phyloP scores from a whole-genome alignment of 2,329 filamentous ascomycete genomes.

The Daldinia sp. region DNA sequence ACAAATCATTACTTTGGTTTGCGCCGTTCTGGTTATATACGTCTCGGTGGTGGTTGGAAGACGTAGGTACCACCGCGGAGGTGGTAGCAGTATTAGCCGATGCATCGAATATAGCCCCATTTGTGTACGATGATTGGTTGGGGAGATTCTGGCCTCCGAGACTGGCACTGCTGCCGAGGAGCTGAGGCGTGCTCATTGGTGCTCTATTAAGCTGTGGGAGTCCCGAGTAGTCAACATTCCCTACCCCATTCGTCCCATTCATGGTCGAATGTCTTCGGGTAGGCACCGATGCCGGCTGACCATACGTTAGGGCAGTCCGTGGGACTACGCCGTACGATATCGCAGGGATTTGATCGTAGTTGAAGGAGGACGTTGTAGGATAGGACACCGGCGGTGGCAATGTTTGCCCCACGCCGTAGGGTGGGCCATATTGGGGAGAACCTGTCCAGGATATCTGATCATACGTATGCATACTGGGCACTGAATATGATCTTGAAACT shows the following conservation, averaged over 20 bases:
- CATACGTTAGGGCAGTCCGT: conserved; percentile 8
- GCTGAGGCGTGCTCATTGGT: conserved; percentile 19
- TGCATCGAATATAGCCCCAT: conserved; percentile 31
- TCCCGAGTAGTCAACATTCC: conserved; percentile 33
- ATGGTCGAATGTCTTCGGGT: conserved; percentile 37
- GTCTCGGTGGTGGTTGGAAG: conserved; percentile 19
- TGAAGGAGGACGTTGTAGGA: conserved; percentile 7
- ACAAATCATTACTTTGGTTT: conserved; percentile 14
- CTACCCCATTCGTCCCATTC: conserved; percentile 28
- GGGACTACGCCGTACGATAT: conserved; percentile 23
- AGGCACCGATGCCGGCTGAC: conserved; percentile 1
- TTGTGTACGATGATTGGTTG: conserved; percentile 28
- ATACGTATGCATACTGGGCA: conserved; percentile 38
- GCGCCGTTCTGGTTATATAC: conserved; percentile 15
- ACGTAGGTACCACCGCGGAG: background rate
- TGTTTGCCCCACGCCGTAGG: conserved; percentile 26
- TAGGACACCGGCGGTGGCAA: conserved; percentile 35
- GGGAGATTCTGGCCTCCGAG: conserved; percentile 31
- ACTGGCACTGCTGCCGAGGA: conserved; percentile 30
- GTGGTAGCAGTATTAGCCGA: conserved; percentile 22
- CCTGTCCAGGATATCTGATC: conserved; percentile 11
- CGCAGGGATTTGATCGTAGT: conserved; percentile 14
- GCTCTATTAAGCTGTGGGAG: conserved; percentile 4
- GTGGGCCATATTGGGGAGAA: conserved; percentile 6
- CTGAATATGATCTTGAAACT: conserved; percentile 39